These are phyloP conservation scores for Picea abies DNA, from an alignment of 83 land plant species.

Conservation along the genomic window DNA sequence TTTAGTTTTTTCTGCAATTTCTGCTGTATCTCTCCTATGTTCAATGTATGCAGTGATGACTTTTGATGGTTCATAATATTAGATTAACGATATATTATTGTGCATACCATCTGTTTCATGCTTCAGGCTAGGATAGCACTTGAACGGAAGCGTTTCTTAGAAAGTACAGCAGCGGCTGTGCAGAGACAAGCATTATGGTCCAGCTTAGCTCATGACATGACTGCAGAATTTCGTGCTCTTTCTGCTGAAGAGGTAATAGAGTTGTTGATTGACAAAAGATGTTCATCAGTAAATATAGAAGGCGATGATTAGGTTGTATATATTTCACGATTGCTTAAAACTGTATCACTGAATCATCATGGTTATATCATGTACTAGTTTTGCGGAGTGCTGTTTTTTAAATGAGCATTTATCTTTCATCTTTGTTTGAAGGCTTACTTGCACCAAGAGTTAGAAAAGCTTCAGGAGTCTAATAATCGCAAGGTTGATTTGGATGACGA, in stretches of 20 bases:
- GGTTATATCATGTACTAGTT: neutral
- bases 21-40: too few relatives aligned
- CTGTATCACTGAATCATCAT: neutral
- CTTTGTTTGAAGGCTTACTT: slow-evolving; percentile 76
- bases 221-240: slow-evolving; percentile 94
- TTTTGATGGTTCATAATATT: too few relatives aligned
- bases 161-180: slow-evolving; percentile 84
- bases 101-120: neutral
- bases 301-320: neutral
- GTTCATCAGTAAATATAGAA: too few relatives aligned
- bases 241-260: slow-evolving; percentile 95
- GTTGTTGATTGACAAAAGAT: neutral
- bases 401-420: neutral
- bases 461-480: slow-evolving; percentile 68
- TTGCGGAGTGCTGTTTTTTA: neutral
- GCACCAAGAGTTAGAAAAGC: slow-evolving; percentile 94
- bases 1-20: too few relatives aligned
- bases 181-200: slow-evolving; percentile 92
- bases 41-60: too few relatives aligned
- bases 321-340: neutral
- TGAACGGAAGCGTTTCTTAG: slow-evolving; percentile 84
- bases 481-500: slow-evolving; percentile 74
- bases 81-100: too few relatives aligned
- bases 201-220: slow-evolving; percentile 96
- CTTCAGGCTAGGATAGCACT: slow-evolving; percentile 96